Conservation (phyloP, 305 asterid genomes). For the Ilex paraguariensis region DNA sequence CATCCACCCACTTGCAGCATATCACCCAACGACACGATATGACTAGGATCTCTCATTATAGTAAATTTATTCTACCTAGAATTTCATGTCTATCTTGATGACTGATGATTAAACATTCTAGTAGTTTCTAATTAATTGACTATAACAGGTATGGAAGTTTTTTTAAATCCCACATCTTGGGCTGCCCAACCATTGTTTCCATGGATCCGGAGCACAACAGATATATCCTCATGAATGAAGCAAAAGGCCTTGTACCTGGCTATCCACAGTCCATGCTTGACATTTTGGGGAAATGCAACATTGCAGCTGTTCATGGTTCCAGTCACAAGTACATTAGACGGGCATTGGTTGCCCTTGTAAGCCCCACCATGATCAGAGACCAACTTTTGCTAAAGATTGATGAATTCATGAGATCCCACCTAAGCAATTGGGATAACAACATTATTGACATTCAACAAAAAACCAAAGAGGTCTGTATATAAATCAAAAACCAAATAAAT, state of each 20-base stretch:
- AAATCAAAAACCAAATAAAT: background rate
- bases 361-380: conserved; percentile 3
- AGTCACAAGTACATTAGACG: background rate
- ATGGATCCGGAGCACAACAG: background rate
- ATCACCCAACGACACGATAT: no score
- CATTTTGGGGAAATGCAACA: background rate
- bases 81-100: no score
- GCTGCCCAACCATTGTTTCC: background rate
- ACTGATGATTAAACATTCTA: no score
- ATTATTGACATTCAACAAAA: conserved; percentile 1
- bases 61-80: no score
- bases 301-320: background rate
- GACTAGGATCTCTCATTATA: no score
- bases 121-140: background rate
- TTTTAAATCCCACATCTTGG: background rate
- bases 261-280: conserved; percentile 3
- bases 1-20: no score
- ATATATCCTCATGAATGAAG: conserved; percentile 5
- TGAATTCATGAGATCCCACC: conserved; percentile 3
- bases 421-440: background rate
- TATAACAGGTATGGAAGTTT: conserved; percentile 4
- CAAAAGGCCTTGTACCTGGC: background rate
- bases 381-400: background rate
- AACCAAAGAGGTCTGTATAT: background rate
- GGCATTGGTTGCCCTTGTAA: background rate